phyloP scores from a whole-genome alignment of 495 filamentous ascomycete species.

The Aspergillus homomorphus region DNA sequence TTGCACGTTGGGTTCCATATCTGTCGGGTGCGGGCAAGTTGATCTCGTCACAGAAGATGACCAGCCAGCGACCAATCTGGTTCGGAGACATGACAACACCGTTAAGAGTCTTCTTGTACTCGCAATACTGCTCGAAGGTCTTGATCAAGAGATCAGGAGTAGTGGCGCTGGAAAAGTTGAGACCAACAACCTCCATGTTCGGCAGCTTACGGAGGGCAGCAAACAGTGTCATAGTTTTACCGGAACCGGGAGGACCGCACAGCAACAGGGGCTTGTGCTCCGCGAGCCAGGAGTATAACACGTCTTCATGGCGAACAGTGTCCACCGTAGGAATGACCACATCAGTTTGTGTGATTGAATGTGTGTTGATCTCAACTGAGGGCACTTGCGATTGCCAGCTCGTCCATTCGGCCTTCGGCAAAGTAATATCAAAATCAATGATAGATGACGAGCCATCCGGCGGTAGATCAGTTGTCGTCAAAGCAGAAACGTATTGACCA shows the following conservation, averaged over 20 bases:
- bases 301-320: constrained; percentile 94
- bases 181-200: constrained; percentile 97
- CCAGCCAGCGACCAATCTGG: constrained; percentile 96
- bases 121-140: constrained; percentile 99
- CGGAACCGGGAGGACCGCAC: constrained; percentile 95
- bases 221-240: constrained; percentile 99
- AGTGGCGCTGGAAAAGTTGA: constrained; percentile 98
- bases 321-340: constrained; percentile 96
- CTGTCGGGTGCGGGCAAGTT: constrained; percentile 98
- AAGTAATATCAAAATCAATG: constrained; percentile 89
- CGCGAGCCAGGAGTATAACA: constrained; percentile 97
- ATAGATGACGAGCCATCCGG: constrained; percentile 71
- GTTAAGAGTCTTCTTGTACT: constrained; percentile 97
- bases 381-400: constrained; percentile 95
- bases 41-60: constrained; percentile 98
- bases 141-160: constrained; percentile 97
- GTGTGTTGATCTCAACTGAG: constrained; percentile 91
- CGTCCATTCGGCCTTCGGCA: constrained; percentile 83
- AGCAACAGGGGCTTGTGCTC: constrained; percentile 96
- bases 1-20: constrained; percentile 94
- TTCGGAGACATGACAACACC: constrained; percentile 93
- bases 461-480: constrained; percentile 82
- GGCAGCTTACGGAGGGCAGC: constrained; percentile 92
- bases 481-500: constrained; percentile 72
- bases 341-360: constrained; percentile 95